Percentiles rank a stretch among this genome's conserved stretches.
phyloP scores from a whole-genome alignment of 768 basidiomycete genomes.

The Lactifluus piperatus region DNA sequence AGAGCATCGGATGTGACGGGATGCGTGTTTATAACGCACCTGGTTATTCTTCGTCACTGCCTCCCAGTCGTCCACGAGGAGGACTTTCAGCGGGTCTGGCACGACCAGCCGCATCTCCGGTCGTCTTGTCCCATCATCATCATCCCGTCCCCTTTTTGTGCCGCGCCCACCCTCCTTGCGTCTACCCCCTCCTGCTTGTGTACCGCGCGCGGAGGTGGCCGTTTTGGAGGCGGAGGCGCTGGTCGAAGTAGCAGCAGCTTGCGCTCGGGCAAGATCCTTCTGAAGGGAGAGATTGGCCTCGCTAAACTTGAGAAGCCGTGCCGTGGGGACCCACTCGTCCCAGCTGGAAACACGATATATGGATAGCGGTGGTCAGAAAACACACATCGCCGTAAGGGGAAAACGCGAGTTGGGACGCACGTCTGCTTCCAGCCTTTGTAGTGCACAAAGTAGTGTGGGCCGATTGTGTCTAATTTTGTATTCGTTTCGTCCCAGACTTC shows the following conservation, averaged over 20 bases:
- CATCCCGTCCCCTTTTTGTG: constrained; percentile 66
- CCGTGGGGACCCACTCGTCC: constrained; percentile 93
- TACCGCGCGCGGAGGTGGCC: constrained; percentile 21
- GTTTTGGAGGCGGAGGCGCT: constrained; percentile 28
- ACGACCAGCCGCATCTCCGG: constrained; percentile 87
- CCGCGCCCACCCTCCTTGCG: constrained; percentile 59
- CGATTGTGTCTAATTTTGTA: constrained; percentile 49
- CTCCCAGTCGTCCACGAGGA: constrained; percentile 97
- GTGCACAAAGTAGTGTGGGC: constrained; percentile 89
- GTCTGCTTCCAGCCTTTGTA: constrained; percentile 99
- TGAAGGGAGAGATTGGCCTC: constrained; percentile 74
- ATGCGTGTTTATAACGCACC: constrained; percentile 33
- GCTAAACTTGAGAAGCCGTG: constrained; percentile 75
- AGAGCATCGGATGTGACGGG: background rate
- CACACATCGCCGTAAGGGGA: background rate
- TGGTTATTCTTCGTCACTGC: constrained; percentile 90
- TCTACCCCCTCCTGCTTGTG: constrained; percentile 20
- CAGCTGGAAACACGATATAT: constrained; percentile 42
- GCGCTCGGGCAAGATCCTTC: constrained; percentile 49
- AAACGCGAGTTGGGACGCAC: constrained; percentile 38
- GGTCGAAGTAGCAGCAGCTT: constrained; percentile 33
- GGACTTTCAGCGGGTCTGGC: constrained; percentile 82
- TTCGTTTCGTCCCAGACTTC: constrained; percentile 58
- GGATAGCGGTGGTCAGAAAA: background rate
- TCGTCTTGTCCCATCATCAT: constrained; percentile 71